Base-by-base conservation (phyloP, 306 rosid species). In the Rubus parviflorus region DNA sequence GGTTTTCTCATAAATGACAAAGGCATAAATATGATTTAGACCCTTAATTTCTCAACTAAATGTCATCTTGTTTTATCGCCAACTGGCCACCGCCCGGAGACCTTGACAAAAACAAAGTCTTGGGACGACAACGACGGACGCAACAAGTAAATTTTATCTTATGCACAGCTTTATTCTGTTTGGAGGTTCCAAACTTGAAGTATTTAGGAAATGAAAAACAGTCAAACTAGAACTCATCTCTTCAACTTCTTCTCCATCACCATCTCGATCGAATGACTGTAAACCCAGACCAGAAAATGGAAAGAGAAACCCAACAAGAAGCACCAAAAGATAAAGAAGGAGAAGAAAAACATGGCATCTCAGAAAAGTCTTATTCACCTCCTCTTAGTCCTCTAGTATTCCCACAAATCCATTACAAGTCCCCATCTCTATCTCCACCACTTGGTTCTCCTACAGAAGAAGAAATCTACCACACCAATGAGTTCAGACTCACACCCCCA, bases 391-490 rank as follows among this genome's bases (percentile, higher is more conserved):
- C 70, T 38, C 48, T 64, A 16, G 10, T 40, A 40, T 64, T 64
- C 47, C 47, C 70, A 23, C 13, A 64, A 64, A 37, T 9, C 70
- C 25, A 64, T 4, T 16, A 38, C 46, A 38, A 64, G 25, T 72
- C 78, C 71, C 82, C 77, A 58, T 57, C 85, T 75, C 84, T 93
- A 11, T 85, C 94, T 3, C 94, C 86, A 6, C 82, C 78, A 5
- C 71, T 60, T 6, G 88, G 78, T 43, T 84, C 88, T 19, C 85
- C 83, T 38, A 37, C 79, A 13, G 80, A 86, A 20, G 86, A 85
- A 9, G 86, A 81, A 46, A 75, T 62, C 65, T 81, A 79, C 9
- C 80, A 78, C 67, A 25, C 69, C 9, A 72, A 77, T 45, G 85
- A 62, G 14, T 11, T 64, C 81, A 83, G 74, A 20, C 82, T 77